These are phyloP conservation scores for Lantana camara DNA, from an alignment of 257 asterid genomes.

Conservation along the genomic window DNA sequence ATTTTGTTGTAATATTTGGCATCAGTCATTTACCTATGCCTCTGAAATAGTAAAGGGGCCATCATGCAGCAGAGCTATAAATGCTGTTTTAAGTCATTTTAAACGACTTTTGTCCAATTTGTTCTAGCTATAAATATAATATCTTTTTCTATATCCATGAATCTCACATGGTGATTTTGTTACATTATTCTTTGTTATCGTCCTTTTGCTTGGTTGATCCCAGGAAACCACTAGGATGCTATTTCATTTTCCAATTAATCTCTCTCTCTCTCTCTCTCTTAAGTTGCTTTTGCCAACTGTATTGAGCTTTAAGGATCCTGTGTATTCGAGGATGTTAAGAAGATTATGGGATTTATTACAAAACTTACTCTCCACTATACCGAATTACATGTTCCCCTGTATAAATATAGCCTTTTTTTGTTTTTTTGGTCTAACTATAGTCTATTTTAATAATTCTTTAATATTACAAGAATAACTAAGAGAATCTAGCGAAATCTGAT, in stretches of 20 bases:
- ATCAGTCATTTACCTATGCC: conserved; percentile 21
- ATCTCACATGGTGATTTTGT: conserved; percentile 8
- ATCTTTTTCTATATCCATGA: background rate
- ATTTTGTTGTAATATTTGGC: conserved; percentile 42
- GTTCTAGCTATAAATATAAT: background rate
- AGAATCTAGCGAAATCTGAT: no score
- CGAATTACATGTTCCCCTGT: no score
- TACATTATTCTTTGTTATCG: background rate
- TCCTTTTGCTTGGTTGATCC: background rate
- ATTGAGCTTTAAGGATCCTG: background rate
- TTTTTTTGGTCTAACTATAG: no score
- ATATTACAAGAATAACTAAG: no score
- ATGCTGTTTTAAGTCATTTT: background rate
- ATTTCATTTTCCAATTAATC: conserved; percentile 7
- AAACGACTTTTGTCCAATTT: background rate
- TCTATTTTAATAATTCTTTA: no score
- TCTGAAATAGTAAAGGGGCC: conserved; percentile 25
- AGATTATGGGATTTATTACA: conserved; percentile 9
- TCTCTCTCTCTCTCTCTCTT: background rate
- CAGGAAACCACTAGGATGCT: background rate
- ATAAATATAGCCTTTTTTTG: no score
- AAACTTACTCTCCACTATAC: no score
- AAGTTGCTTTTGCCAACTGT: background rate
- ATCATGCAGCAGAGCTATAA: background rate
- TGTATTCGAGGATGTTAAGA: background rate